Evolutionary conservation across 2,329 filamentous ascomycete species (phyloP).

Genomic region (Colletotrichum sp.): DNA sequence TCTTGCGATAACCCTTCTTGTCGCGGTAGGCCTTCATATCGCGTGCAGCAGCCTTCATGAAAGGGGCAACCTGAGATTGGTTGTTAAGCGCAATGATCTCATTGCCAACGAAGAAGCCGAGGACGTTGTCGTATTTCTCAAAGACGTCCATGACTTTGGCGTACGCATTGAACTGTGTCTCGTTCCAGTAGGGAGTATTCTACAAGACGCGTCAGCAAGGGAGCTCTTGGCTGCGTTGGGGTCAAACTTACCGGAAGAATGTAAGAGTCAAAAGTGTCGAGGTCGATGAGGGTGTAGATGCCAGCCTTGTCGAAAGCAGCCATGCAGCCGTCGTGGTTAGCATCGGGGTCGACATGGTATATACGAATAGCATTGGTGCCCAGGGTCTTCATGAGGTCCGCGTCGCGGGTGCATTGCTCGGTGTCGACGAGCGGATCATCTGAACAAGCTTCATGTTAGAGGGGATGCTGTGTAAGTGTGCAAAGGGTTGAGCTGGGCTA

Average conservation of each 20-base stretch:
- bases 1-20: conserved; percentile 76
- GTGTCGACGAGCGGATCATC: conserved; percentile 79
- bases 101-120: conserved; percentile 88
- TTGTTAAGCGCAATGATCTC: conserved; percentile 75
- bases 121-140: conserved; percentile 77
- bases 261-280: conserved; percentile 77
- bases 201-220: conserved; percentile 31
- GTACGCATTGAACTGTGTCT: conserved; percentile 72
- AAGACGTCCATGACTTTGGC: conserved; percentile 78
- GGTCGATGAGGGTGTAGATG: conserved; percentile 84
- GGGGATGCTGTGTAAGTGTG: background rate
- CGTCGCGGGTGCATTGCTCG: conserved; percentile 79
- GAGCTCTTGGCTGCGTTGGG: background rate
- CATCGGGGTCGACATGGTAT: conserved; percentile 80
- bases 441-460: conserved; percentile 19
- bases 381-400: conserved; percentile 77
- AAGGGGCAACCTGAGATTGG: conserved; percentile 73
- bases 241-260: conserved; percentile 61
- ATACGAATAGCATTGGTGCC: conserved; percentile 86
- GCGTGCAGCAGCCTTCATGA: conserved; percentile 79
- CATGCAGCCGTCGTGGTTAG: conserved; percentile 83
- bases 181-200: conserved; percentile 72
- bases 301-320: conserved; percentile 77
- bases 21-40: conserved; percentile 86
- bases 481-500: conserved; percentile 22